These are phyloP conservation scores for Candida pseudocylindracea DNA, from an alignment of 1,139 yeast species.

Conservation along the genomic window DNA sequence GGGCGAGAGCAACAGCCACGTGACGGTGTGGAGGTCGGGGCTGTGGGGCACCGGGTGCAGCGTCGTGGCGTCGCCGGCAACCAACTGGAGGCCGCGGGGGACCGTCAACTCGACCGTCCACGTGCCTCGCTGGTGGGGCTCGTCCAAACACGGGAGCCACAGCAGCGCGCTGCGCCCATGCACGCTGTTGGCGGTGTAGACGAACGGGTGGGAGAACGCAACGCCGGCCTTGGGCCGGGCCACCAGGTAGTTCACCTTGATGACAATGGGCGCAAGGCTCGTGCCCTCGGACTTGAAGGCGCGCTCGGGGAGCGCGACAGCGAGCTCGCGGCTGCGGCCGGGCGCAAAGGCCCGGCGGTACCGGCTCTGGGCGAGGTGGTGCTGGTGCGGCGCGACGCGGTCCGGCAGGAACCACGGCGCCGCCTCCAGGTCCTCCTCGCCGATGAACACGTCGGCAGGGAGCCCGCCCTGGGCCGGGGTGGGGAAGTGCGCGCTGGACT, in stretches of 20 bases:
- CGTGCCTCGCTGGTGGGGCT: conserved; percentile 69
- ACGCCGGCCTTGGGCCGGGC: conserved; percentile 57
- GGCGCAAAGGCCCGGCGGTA: no score
- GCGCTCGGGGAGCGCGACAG: conserved; percentile 5
- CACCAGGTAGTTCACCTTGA: conserved; percentile 47
- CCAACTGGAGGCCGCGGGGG: conserved; percentile 54
- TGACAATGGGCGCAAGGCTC: conserved; percentile 33
- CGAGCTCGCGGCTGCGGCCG: no score
- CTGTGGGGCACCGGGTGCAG: conserved; percentile 35
- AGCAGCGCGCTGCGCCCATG: conserved; percentile 67
- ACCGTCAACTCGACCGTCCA: conserved; percentile 80
- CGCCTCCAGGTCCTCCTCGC: conserved; percentile 8
- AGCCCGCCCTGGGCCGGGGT: conserved; percentile 3
- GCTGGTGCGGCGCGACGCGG: conserved; percentile 13
- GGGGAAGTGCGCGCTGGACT: conserved; percentile 5
- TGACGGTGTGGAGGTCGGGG: conserved; percentile 47
- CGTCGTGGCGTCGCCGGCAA: conserved; percentile 25
- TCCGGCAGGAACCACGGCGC: conserved; percentile 4
- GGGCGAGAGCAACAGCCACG: conserved; percentile 69
- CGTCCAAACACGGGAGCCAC: conserved; percentile 95
- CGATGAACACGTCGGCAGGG: conserved; percentile 6
- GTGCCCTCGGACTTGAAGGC: conserved; percentile 1
- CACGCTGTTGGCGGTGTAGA: conserved; percentile 65
- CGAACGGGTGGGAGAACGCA: conserved; percentile 63
- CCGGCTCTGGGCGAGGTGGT: no score